These are phyloP conservation scores for Citrus inodora DNA, from an alignment of 345 rosid species.

Conservation along the genomic window DNA sequence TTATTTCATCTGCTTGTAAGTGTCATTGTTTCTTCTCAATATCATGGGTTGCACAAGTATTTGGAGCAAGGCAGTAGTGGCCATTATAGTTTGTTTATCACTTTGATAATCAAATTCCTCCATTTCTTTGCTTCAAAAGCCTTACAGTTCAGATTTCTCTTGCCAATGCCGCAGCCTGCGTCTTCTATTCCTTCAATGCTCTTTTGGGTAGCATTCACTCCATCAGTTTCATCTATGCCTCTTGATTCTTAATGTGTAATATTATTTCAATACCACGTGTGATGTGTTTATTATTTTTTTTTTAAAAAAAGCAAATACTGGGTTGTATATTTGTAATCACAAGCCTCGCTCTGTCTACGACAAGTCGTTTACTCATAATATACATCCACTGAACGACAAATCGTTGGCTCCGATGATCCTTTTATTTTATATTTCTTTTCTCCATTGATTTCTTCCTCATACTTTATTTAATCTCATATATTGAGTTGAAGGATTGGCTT, in stretches of 20 bases:
- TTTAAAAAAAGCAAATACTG: too few relatives aligned
- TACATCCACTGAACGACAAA: too few relatives aligned
- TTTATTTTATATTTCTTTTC: too few relatives aligned
- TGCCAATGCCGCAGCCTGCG: background rate
- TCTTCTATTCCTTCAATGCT: slow-evolving; percentile 12
- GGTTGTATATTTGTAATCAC: too few relatives aligned
- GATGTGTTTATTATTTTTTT: background rate
- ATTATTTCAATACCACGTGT: background rate
- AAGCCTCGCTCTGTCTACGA: background rate
- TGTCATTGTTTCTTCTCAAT: background rate
- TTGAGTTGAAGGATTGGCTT: background rate
- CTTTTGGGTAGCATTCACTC: slow-evolving; percentile 24
- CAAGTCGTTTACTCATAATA: too few relatives aligned
- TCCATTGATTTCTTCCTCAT: too few relatives aligned
- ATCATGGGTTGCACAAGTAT: background rate
- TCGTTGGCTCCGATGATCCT: too few relatives aligned
- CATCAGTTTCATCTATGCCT: slow-evolving; percentile 18
- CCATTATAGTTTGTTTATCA: background rate
- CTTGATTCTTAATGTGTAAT: background rate
- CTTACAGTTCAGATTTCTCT: slow-evolving; percentile 13
- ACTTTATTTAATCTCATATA: too few relatives aligned
- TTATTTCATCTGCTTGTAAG: slow-evolving; percentile 2
- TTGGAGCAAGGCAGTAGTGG: background rate
- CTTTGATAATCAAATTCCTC: slow-evolving; percentile 18
- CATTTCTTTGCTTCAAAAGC: slow-evolving; percentile 19